Evolutionary conservation across 1,284 basidiomycete genomes (phyloP), one percentile per base, ranked within the genome.

Genomic region (Trichosporon inkin): DNA sequence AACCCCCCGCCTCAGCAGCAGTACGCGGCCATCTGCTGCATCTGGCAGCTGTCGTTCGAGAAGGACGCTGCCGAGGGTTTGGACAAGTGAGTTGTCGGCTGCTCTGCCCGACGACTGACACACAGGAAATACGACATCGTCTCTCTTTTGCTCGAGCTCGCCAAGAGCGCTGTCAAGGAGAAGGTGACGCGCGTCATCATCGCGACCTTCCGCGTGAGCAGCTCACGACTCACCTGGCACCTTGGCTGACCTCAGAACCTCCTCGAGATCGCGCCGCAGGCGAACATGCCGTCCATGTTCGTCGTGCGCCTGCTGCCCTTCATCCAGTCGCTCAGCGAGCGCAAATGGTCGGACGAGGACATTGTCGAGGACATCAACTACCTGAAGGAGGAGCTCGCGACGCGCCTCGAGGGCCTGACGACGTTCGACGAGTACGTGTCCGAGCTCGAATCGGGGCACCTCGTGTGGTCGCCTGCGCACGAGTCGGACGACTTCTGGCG

Each of bases 401-500:
- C 83, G 40, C 85, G 89, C 54, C 89, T 94, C 75, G 87, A 95
- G 69, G 91, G 88, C 62, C 80, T 99, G 71, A 49, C 17, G 39
- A 98, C 92, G 0, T 98, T 89, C 75, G 96, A 98, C 74, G 93
- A 97, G 78, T 99, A 98, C 74, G 85, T 84, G 7, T 92, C 92
- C 0, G 95, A 99, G 76, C 81, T 99, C 17, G 81, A 86, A 28
- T 92, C 90, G 1, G 94, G 94, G 1, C 90, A 92, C 73, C 80
- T 99, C 13, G 89, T 90, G 5, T 98, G 93, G 90, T 88, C 92
- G 6, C 94, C 95, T 6, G 90, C 92, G 17, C 96, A 99, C 73
- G 90, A 93, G 72, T 91, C 90, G 7, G 95, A 98, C 61, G 86
- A 92, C 55, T 99, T 99, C 79, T 99, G 95, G 95, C 91, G 90